phyloP scores from a whole-genome alignment of 2,329 filamentous ascomycete species.

The Calonectria montana region DNA sequence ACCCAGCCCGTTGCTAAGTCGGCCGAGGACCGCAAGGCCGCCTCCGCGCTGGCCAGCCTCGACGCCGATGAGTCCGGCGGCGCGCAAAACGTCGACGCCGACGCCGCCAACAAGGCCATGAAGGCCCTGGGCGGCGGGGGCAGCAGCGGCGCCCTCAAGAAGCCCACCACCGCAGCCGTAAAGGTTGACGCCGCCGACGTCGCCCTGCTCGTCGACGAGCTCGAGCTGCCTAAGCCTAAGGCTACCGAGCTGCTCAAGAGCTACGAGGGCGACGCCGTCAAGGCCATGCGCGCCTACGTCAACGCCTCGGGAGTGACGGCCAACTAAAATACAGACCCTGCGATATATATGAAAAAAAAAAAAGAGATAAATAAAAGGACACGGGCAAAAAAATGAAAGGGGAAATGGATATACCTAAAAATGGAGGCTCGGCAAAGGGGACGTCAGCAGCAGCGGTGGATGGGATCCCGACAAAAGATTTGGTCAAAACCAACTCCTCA shows the following conservation, averaged over 20 bases:
- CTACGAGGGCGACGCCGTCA: slow-evolving; percentile 76
- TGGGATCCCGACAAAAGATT: not conserved
- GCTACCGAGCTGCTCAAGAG: slow-evolving; percentile 80
- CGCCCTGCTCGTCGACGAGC: slow-evolving; percentile 75
- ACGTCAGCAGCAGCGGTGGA: not conserved
- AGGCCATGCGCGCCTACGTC: slow-evolving; percentile 72
- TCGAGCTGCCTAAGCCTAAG: slow-evolving; percentile 77
- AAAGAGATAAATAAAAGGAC: not conserved
- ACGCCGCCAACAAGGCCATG: slow-evolving; percentile 79
- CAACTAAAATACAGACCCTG: not conserved
- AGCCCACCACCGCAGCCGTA: slow-evolving; percentile 55
- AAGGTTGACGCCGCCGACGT: slow-evolving; percentile 83
- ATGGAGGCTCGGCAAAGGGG: slow-evolving; percentile 12
- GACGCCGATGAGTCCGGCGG: slow-evolving; percentile 62
- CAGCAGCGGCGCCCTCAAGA: slow-evolving; percentile 25
- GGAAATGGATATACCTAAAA: not conserved
- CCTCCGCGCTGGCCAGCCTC: slow-evolving; percentile 77
- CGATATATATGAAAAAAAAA: not conserved
- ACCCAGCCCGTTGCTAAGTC: slow-evolving; percentile 65
- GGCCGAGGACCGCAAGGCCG: slow-evolving; percentile 82
- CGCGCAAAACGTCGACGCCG: slow-evolving; percentile 72
- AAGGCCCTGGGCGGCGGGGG: slow-evolving; percentile 64
- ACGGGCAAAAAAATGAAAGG: not conserved
- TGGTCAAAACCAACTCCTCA: not conserved
- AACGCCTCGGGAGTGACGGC: slow-evolving; percentile 32